Base-by-base conservation (phyloP, 1,284 basidiomycete species). In the Moesziomyces globuligerus region DNA sequence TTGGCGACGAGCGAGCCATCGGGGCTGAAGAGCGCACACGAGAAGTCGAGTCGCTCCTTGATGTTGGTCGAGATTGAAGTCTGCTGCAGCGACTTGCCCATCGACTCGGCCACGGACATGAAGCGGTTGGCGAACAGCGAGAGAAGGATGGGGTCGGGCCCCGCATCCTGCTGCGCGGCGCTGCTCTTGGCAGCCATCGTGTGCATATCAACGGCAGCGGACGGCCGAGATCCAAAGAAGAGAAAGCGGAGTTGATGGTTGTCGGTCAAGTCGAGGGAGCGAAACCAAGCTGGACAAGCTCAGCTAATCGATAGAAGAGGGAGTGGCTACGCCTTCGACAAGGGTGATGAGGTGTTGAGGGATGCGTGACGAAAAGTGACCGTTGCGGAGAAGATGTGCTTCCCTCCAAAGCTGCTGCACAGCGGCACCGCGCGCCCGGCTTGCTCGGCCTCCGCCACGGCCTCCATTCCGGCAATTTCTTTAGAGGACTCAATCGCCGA, bases 1-100 rank as follows among this genome's bases (percentile, higher is more conserved):
- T 95, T 94, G 24, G 93, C 92, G 26, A 95, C 91, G 15, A 95
- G 85, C 73, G 93, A 91, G 0, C 93, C 93, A 74, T 93, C 90
- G 4, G 93, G 92, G 1, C 90, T 89, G 76, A 96, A 95, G 40
- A 96, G 85, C 0, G 93, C 93, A 81, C 93, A 85, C 8, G 90
- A 92, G 81, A 91, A 93, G 83, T 93, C 92, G 23, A 93, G 86
- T 4, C 92, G 87, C 80, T 93, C 91, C 82, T 93, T 93, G 85
- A 93, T 93, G 79, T 93, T 93, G 18, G 91, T 93, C 74, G 90
- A 91, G 74, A 95, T 94, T 2, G 91, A 89, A 0, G 93, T 94
- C 83, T 95, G 91, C 44, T 81, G 91, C 10, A 95, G 85, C 1
- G 90, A 90, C 29, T 91, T 86, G 26, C 93, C 93, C 93, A 94